Evolutionary conservation across 306 rosid species (phyloP), one percentile per base, ranked within the genome.

Genomic region (Corylus heterophylla): DNA sequence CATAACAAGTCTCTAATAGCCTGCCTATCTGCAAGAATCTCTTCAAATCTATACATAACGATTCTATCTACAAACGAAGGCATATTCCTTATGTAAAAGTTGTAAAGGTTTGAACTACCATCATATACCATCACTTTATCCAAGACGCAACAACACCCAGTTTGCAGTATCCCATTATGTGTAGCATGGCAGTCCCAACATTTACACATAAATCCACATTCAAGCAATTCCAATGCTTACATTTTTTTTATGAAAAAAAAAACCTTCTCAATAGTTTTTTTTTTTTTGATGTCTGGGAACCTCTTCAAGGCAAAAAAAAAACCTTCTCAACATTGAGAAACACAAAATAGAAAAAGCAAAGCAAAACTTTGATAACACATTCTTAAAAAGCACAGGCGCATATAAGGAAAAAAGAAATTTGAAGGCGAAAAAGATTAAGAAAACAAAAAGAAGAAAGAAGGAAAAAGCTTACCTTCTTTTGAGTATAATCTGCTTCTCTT

Each of bases 401-500:
- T 8, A 59, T 59, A 51, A 3, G 45, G 9, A 7, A 20, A 62
- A 69, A 69, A 2, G 3, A 76, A 55, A 14, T 4, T 4, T 8
- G 69, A 45, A 8, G 20, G 27, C 7, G 3, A 25, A 42, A 13
- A 16, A 39, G 22, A 69, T 58, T 35, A 29, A 18, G 22, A 12
- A 45, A 5, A 4, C 0, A 2, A 48, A 39, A n/a, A 22, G 49
- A 2, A 2, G 25, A n/a, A 5, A 7, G 4, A 20, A 17, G 8
- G 20, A 48, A 4, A 20, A 2, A n/a, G 20, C 29, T 12, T 63
- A 92, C 98, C 90, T 92, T 67, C 84, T 85, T 85, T 90, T 94
- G 35, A 83, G 90, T 56, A 83, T 87, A 71, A 78, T 76, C 63
- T 76, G 86, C 75, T 84, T 88, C 72, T 89, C 85, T 63, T 86